A percentile compares a stretch with the other conserved stretches of the same genome.
Conservation (phyloP, 495 filamentous ascomycete species). For the Delitschia confertaspora region DNA sequence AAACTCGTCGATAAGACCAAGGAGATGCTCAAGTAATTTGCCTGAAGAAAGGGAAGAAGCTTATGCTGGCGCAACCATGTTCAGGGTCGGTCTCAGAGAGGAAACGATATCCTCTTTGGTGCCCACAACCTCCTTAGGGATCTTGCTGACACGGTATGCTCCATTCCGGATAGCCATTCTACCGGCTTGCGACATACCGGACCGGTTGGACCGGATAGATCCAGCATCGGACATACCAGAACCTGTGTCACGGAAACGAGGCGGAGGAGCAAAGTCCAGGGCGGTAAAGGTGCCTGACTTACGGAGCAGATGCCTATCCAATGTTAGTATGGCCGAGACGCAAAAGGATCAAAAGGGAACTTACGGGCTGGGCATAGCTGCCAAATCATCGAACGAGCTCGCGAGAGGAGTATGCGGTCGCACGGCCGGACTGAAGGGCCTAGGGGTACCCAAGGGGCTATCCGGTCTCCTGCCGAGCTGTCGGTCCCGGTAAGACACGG, state of each 20-base stretch:
- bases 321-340: conserved; percentile 29
- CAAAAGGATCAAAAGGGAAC: conserved; percentile 37
- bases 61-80: conserved; percentile 29
- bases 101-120: conserved; percentile 62
- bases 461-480: conserved; percentile 62
- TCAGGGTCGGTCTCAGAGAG: conserved; percentile 71
- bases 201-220: conserved; percentile 68
- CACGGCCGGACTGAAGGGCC: conserved; percentile 62
- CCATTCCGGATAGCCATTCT: conserved; percentile 73
- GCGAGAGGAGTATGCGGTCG: conserved; percentile 66
- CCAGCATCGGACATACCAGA: conserved; percentile 65
- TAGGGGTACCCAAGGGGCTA: conserved; percentile 65
- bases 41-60: conserved; percentile 8
- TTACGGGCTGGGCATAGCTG: conserved; percentile 83
- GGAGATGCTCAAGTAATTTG: conserved; percentile 2
- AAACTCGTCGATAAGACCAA: conserved; percentile 14
- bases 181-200: conserved; percentile 62
- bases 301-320: conserved; percentile 63
- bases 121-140: conserved; percentile 76
- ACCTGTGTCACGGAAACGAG: conserved; percentile 68
- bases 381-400: conserved; percentile 78
- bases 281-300: conserved; percentile 84
- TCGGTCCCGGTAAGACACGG: conserved; percentile 55
- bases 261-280: conserved; percentile 91
- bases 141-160: conserved; percentile 79